Percentiles rank a stretch among this genome's conserved stretches.
Evolutionary conservation across 805 yeast species (phyloP).

Genomic region (Candida odintsovae): DNA sequence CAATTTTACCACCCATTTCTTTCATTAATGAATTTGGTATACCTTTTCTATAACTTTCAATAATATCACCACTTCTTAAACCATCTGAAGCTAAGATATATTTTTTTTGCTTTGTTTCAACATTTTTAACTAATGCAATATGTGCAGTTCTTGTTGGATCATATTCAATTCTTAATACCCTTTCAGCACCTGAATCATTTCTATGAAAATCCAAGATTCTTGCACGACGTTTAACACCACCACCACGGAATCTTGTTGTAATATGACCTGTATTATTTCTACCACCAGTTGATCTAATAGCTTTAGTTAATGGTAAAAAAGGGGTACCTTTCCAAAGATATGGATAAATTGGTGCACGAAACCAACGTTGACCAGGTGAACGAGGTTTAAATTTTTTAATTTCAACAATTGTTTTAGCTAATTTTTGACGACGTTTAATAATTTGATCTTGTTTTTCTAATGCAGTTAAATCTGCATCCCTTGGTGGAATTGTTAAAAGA

Average conservation of each 20-base stretch:
- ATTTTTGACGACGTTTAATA: slow-evolving; percentile 64
- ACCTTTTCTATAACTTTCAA: slow-evolving; percentile 86
- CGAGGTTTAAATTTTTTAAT: slow-evolving; percentile 74
- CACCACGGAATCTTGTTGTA: slow-evolving; percentile 93
- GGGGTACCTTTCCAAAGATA: slow-evolving; percentile 87
- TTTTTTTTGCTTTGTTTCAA: slow-evolving; percentile 53
- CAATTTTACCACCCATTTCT: slow-evolving; percentile 88
- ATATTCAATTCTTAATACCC: slow-evolving; percentile 84
- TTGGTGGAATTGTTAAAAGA: slow-evolving; percentile 33
- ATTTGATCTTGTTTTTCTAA: slow-evolving; percentile 75
- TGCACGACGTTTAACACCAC: slow-evolving; percentile 88
- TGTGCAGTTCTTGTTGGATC: slow-evolving; percentile 95
- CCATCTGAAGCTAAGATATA: slow-evolving; percentile 93
- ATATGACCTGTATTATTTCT: slow-evolving; percentile 85
- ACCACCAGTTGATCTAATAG: slow-evolving; percentile 73
- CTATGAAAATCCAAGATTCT: slow-evolving; percentile 78
- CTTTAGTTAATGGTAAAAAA: slow-evolving; percentile 63
- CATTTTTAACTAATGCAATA: slow-evolving; percentile 75
- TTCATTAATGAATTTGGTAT: slow-evolving; percentile 67
- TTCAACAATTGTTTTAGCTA: slow-evolving; percentile 62
- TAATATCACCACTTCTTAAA: slow-evolving; percentile 83
- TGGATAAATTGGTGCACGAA: slow-evolving; percentile 78
- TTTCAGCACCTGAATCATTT: slow-evolving; percentile 60
- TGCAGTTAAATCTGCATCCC: slow-evolving; percentile 51
- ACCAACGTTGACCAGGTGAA: slow-evolving; percentile 88